These are phyloP conservation scores for Trichophyton schoenleinii DNA, from an alignment of 2,329 filamentous ascomycete species.

Conservation along the genomic window DNA sequence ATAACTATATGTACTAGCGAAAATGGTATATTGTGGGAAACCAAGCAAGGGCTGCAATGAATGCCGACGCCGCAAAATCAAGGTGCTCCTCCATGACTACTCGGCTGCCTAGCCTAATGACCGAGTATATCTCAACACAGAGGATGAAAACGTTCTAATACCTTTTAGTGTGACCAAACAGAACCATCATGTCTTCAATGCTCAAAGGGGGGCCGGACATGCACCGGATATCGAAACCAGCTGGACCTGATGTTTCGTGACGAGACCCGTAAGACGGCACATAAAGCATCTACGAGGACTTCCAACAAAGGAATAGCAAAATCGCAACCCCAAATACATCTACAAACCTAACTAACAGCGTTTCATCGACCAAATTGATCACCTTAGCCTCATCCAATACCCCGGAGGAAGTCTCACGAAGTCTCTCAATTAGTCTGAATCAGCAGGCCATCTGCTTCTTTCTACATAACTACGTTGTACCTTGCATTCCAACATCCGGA, in stretches of 20 bases:
- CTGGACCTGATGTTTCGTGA: slow-evolving; percentile 54
- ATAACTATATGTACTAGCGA: neutral
- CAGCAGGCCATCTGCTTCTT: slow-evolving; percentile 28
- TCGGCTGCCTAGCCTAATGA: neutral
- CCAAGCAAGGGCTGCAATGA: slow-evolving; percentile 35
- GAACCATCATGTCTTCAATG: slow-evolving; percentile 52
- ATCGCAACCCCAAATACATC: neutral
- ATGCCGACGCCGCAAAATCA: slow-evolving; percentile 34
- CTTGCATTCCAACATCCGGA: slow-evolving; percentile 21
- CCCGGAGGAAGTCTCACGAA: neutral
- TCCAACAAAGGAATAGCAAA: neutral
- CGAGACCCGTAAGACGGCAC: slow-evolving; percentile 50
- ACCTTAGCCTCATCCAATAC: neutral
- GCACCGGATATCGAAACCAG: slow-evolving; percentile 53
- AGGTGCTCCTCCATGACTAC: slow-evolving; percentile 21
- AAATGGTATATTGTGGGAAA: slow-evolving; percentile 33
- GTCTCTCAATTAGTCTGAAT: slow-evolving; percentile 11
- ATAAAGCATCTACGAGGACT: slow-evolving; percentile 26
- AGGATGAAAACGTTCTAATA: slow-evolving; percentile 1
- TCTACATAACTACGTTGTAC: slow-evolving; percentile 23
- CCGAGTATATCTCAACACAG: neutral
- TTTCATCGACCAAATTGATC: neutral
- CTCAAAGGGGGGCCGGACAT: slow-evolving; percentile 46
- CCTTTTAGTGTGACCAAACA: slow-evolving; percentile 42
- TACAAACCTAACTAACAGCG: too few species aligned